phyloP scores from a whole-genome alignment of 192 early-diverging fungal species.

The Phycomyces nitens region DNA sequence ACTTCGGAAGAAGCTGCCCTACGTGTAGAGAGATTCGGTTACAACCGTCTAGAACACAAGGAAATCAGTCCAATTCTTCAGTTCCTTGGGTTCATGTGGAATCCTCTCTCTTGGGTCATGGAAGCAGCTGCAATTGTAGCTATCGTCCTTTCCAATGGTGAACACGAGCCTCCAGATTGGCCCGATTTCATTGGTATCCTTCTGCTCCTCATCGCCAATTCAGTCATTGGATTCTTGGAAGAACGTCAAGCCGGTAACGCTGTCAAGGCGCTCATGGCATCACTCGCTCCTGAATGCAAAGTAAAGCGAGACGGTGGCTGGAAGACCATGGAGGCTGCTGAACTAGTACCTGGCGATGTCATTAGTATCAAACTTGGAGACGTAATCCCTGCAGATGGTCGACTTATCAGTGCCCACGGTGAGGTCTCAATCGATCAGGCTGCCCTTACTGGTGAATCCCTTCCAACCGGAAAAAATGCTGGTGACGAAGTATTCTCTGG shows the following conservation, averaged over 20 bases:
- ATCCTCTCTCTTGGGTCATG: conserved; percentile 79
- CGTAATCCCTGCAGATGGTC: conserved; percentile 84
- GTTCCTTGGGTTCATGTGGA: conserved; percentile 87
- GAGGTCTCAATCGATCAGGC: conserved; percentile 69
- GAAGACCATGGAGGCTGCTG: conserved; percentile 68
- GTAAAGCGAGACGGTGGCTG: conserved; percentile 84
- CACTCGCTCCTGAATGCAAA: conserved; percentile 83
- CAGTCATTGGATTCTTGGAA: conserved; percentile 85
- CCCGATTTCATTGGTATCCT: conserved; percentile 83
- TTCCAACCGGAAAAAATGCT: conserved; percentile 64
- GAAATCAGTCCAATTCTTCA: conserved; percentile 78
- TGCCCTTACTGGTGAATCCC: conserved; percentile 70
- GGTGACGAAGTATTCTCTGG: conserved; percentile 76
- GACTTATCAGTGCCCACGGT: conserved; percentile 59
- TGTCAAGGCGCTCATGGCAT: conserved; percentile 92
- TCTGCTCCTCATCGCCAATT: conserved; percentile 77
- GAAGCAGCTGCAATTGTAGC: conserved; percentile 86
- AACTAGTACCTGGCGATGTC: conserved; percentile 88
- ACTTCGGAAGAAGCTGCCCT: conserved; percentile 58
- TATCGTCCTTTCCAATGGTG: conserved; percentile 72
- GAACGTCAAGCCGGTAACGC: conserved; percentile 89
- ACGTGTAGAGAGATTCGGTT: conserved; percentile 67
- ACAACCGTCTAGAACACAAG: conserved; percentile 69
- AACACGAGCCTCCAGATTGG: conserved; percentile 71
- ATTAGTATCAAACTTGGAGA: conserved; percentile 85